Conservation (phyloP, 2,329 filamentous ascomycete genomes). For the Clarireedia paspali region DNA sequence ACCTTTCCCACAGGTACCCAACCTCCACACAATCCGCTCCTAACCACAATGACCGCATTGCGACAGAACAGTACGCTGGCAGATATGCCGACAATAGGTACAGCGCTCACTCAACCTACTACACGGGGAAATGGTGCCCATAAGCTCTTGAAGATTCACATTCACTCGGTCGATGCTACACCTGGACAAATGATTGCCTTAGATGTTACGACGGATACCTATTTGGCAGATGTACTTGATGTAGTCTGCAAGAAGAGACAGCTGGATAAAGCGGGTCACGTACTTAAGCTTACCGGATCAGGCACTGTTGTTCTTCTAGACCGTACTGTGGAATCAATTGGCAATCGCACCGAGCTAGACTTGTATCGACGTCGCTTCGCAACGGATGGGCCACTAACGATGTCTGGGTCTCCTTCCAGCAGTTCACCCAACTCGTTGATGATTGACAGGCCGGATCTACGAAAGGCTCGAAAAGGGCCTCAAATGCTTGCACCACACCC, state of each 20-base stretch:
- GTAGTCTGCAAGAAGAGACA: conserved; percentile 69
- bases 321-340: conserved; percentile 70
- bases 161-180: conserved; percentile 59
- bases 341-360: conserved; percentile 67
- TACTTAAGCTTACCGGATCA: conserved; percentile 68
- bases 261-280: conserved; percentile 70
- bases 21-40: conserved; percentile 47
- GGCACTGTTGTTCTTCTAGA: conserved; percentile 70
- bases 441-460: conserved; percentile 34
- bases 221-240: conserved; percentile 75
- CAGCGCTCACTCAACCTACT: conserved; percentile 29
- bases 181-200: conserved; percentile 68
- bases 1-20: conserved; percentile 30
- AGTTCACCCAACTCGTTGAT: conserved; percentile 59
- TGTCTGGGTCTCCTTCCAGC: conserved; percentile 57
- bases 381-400: conserved; percentile 62
- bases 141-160: conserved; percentile 65
- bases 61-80: conserved; percentile 46
- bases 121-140: conserved; percentile 45
- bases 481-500: conserved; percentile 57
- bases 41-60: conserved; percentile 47
- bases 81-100: conserved; percentile 43
- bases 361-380: conserved; percentile 68
- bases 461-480: conserved; percentile 41
- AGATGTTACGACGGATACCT: conserved; percentile 74